Evolutionary conservation across 1,139 yeast genomes (phyloP).

Genomic region (Nakaseomyces sp.): DNA sequence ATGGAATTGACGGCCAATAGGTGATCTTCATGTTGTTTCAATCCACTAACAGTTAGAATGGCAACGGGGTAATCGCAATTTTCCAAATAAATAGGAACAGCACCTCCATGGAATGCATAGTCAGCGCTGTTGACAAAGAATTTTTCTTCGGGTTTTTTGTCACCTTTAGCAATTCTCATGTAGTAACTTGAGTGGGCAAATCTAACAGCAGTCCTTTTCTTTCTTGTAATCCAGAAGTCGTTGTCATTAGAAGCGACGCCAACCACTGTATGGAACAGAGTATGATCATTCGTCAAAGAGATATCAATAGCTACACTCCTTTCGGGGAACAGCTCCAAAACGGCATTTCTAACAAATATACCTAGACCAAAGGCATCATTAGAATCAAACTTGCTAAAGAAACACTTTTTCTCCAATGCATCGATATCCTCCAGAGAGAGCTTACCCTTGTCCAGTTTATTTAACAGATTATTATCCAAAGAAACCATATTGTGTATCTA

Average conservation of each 20-base stretch:
- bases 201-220: constrained; percentile 43
- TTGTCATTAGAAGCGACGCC: constrained; percentile 40
- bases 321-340: constrained; percentile 18
- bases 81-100: constrained; percentile 44
- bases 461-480: constrained; percentile 12
- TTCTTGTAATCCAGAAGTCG: constrained; percentile 51
- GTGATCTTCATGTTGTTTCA: constrained; percentile 31
- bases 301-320: constrained; percentile 45
- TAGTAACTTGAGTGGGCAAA: constrained; percentile 47
- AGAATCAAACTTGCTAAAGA: constrained; percentile 16
- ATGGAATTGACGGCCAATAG: constrained; percentile 20
- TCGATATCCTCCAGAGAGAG: constrained; percentile 18
- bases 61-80: constrained; percentile 43
- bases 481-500: neutral
- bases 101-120: constrained; percentile 58
- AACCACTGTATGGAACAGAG: constrained; percentile 41
- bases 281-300: constrained; percentile 42
- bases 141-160: constrained; percentile 30
- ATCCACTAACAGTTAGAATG: constrained; percentile 52
- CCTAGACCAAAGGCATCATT: constrained; percentile 25
- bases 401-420: constrained; percentile 14
- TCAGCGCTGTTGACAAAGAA: constrained; percentile 38
- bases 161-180: constrained; percentile 40
- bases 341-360: constrained; percentile 16
- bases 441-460: constrained; percentile 11